Evolutionary conservation across 2,329 filamentous ascomycete species (phyloP), one percentile per base, ranked within the genome.

Genomic region (Aureobasidium subglaciale): DNA sequence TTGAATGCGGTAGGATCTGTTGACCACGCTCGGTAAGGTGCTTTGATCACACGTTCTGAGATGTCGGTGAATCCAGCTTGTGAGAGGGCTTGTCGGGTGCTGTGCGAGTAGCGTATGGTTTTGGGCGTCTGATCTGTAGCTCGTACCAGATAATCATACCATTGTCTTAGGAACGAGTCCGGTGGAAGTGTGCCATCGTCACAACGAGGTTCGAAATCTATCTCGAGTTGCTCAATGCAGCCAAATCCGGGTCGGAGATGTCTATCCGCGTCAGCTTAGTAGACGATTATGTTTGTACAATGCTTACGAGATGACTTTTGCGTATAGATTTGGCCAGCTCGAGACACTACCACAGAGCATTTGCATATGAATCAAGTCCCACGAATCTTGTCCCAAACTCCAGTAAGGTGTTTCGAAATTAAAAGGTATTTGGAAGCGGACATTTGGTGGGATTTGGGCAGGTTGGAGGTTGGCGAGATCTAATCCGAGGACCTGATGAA

Each of bases 141-240:
- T 45, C 82, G 76, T 56, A 95, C 73, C 56, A 81, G 80, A 24
- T 81, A 72, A 59, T 85, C 86, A 62, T 81, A 73, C 41, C 75
- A 56, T 37, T 65, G 70, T 15, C 92, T 73, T 25, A 78, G 74
- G 7, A 85, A 82, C 34, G 81, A 72, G 4, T 71, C 61, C 10
- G 80, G 58, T 18, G 63, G 76, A 13, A 87, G 71, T 1, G 82
- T 81, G 32, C 79, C 78, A 63, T 88, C 83, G 60, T 90, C 85
- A 65, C 83, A 87, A 50, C 82, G 82, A 16, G 90, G 89, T 45
- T 80, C 76, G 70, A 88, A 88, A 70, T 97, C 90, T 55, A 97
- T 86, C 68, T 97, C 92, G 45, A 95, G 82, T 62, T 95, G 90
- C 70, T 97, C 91, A 55, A 96, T 78, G 66, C 79, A 81, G 54